A percentile compares a stretch with the other conserved stretches of the same genome.
These are phyloP conservation scores for Rutidosis leptorrhynchoides DNA, from an alignment of 129 eudicot species.

Conservation along the genomic window DNA sequence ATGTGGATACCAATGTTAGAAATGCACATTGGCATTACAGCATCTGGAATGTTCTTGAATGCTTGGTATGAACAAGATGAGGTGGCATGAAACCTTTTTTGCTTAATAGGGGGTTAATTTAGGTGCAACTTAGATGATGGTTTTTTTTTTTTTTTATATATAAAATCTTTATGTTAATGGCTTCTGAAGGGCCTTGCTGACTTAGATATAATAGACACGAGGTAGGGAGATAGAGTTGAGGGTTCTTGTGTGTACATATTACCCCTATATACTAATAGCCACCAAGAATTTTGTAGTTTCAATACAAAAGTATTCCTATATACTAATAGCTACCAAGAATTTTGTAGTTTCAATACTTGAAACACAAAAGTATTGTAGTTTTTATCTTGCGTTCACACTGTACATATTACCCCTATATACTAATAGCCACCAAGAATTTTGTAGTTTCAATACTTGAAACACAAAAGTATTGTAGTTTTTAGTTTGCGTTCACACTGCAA, in stretches of 20 bases:
- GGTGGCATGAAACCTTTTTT: slow-evolving; percentile 3
- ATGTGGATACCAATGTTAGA: neutral
- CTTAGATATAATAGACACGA: slow-evolving; percentile 17
- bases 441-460: too few species aligned
- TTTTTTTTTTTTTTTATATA: neutral
- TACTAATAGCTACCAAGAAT: too few species aligned
- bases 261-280: too few species aligned
- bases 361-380: too few species aligned
- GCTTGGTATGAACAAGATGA: slow-evolving; percentile 14
- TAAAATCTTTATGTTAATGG: slow-evolving; percentile 24
- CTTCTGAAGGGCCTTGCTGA: slow-evolving; percentile 28
- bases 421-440: too few species aligned
- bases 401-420: too few species aligned
- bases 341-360: too few species aligned
- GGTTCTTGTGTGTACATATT: slow-evolving; percentile 38
- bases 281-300: too few species aligned
- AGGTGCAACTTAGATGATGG: slow-evolving; percentile 15
- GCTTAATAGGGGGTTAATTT: slow-evolving; percentile 13
- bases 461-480: too few species aligned
- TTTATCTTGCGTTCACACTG: too few species aligned
- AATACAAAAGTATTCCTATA: too few species aligned
- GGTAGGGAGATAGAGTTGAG: slow-evolving; percentile 23
- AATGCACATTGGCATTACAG: neutral
- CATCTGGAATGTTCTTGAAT: neutral
- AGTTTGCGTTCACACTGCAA: too few species aligned